These are phyloP conservation scores for Aspergillus mulundensis DNA, from an alignment of 495 filamentous ascomycete genomes.

Conservation along the genomic window DNA sequence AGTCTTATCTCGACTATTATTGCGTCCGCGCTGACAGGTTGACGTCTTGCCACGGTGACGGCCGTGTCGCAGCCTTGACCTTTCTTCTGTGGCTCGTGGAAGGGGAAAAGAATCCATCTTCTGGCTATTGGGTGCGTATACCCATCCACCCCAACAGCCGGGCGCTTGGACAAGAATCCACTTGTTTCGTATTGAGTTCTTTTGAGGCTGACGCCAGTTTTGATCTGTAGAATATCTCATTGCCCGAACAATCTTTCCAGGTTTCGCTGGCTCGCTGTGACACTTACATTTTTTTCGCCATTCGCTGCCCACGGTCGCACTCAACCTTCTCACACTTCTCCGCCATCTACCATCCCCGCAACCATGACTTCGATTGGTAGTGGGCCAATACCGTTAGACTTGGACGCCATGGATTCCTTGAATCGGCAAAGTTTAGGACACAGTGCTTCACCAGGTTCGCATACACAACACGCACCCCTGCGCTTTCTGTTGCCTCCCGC, in stretches of 20 bases:
- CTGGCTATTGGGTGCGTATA: conserved; percentile 13
- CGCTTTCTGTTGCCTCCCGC: not conserved
- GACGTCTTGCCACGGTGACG: not conserved
- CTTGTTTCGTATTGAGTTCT: conserved; percentile 10
- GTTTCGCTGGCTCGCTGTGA: not conserved
- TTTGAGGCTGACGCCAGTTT: conserved; percentile 21
- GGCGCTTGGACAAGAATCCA: conserved; percentile 21
- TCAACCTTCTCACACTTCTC: not conserved
- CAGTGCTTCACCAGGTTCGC: conserved; percentile 14
- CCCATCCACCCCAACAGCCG: conserved; percentile 11
- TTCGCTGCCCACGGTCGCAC: conserved; percentile 19
- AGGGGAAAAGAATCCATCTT: conserved; percentile 11
- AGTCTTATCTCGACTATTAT: not conserved
- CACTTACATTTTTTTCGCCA: not conserved
- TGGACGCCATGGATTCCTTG: conserved; percentile 10
- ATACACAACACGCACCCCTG: not conserved
- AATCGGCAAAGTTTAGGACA: conserved; percentile 17
- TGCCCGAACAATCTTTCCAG: not conserved
- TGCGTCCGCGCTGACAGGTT: not conserved
- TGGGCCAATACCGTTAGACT: conserved; percentile 17
- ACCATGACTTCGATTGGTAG: conserved; percentile 21
- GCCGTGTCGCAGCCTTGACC: not conserved
- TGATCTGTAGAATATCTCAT: conserved; percentile 7
- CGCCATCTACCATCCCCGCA: not conserved
- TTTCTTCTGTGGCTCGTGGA: conserved; percentile 5